Evolutionary conservation across 2,329 filamentous ascomycete genomes (phyloP), one percentile per base, ranked within the genome.

Genomic region (Aspergillus clavatus): DNA sequence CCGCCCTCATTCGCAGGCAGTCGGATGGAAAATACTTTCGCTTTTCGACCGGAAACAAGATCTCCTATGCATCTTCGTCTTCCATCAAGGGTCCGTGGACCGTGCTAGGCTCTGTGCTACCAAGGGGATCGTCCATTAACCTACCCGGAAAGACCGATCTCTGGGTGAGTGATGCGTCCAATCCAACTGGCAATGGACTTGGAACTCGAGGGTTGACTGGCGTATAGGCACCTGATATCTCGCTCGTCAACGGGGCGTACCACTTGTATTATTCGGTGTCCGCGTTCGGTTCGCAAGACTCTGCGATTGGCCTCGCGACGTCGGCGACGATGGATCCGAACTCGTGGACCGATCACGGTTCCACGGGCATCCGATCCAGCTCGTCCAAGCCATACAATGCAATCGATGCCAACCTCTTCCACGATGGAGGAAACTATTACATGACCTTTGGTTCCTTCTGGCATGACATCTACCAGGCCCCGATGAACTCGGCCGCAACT

Each of bases 361-460:
- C 52, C 2, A 60, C 57, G 1, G 65, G 64, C 7, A 45, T 69
- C 31, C 63, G 14, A 71, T 77, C 40, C 47, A 61, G 16, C 40
- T 63, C 11, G 53, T 47, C 63, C 18, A 73, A 71, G 46, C 43
- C 62, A 4, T 82, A 80, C 65, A 82, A 82, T 54, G 76, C 78
- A 35, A 82, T 88, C 55, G 85, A 83, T 55, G 64, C 70, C 2
- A 79, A 78, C 50, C 59, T 82, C 2, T 62, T 81, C 48, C 57
- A 68, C 8, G 69, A 63, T 2, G 67, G 65, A 27, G 54, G 52
- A 7, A 61, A 47, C 2, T 76, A 75, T 53, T 73, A 74, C 46
- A 65, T 83, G 59, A 79, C 73, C 48, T 87, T 86, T 51, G 84
- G 83, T 19, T 84, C 80, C 10, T 87, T 85, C 73, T 88, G 82